Conservation (phyloP, 169 alveolate species). For the Cryptosporidium parvum region DNA sequence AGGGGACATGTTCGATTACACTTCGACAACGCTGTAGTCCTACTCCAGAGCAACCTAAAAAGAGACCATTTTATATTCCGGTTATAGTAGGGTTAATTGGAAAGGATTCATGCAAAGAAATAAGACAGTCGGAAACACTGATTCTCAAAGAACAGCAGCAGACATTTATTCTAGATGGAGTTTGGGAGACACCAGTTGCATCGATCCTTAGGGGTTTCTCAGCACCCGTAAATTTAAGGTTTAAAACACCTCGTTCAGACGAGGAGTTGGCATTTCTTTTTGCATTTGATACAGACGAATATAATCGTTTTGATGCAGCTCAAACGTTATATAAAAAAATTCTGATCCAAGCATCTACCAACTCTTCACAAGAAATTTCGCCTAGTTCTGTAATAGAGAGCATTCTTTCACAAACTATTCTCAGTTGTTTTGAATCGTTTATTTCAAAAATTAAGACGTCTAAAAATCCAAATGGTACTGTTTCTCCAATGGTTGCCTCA, state of each 20-base stretch:
- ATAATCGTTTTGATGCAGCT: conserved; percentile 82
- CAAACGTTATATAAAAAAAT: conserved; percentile 78
- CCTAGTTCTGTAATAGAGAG: not conserved
- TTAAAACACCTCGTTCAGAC: conserved; percentile 82
- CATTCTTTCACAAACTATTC: conserved; percentile 34
- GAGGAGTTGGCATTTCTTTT: conserved; percentile 87
- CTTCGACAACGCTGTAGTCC: conserved; percentile 88
- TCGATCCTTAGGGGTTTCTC: conserved; percentile 91
- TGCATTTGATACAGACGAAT: conserved; percentile 90
- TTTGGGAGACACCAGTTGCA: conserved; percentile 86
- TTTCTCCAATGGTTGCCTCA: conserved; percentile 62
- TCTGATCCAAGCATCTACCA: conserved; percentile 56
- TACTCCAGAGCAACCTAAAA: conserved; percentile 88
- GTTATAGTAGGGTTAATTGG: conserved; percentile 87
- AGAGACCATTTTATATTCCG: conserved; percentile 91
- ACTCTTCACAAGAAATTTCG: conserved; percentile 5
- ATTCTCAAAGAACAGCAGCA: conserved; percentile 85
- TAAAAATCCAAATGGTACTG: conserved; percentile 32
- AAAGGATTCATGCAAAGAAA: conserved; percentile 81
- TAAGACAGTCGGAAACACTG: conserved; percentile 77
- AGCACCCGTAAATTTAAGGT: conserved; percentile 90
- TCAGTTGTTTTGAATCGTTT: conserved; percentile 45
- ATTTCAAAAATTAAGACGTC: conserved; percentile 42
- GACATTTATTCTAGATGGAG: conserved; percentile 82
- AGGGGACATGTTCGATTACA: conserved; percentile 80